Evolutionary conservation across 202 grass and related monocot genomes (phyloP).

Genomic region (Zizania palustris): DNA sequence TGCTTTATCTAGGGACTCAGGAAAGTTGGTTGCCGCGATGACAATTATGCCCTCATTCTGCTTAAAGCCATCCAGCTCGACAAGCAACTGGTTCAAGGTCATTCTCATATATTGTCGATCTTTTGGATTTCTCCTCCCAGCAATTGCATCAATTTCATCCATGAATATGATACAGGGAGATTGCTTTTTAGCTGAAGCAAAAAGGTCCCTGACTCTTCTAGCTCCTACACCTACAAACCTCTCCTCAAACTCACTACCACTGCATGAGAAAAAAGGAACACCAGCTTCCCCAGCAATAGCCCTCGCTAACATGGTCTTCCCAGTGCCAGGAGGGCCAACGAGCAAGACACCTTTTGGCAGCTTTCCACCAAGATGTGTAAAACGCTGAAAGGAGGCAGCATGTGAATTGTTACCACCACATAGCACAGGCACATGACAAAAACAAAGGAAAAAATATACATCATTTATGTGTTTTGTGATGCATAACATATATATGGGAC

Average conservation of each 20-base stretch:
- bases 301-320: constrained; percentile 97
- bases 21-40: constrained; percentile 96
- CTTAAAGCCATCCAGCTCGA: constrained; percentile 98
- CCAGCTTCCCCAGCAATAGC: constrained; percentile 98
- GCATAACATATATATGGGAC: not conserved
- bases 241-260: constrained; percentile 98
- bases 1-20: constrained; percentile 94
- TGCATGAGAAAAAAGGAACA: constrained; percentile 98
- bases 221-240: constrained; percentile 99
- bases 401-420: constrained; percentile 42
- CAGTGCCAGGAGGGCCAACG: constrained; percentile 95
- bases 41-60: constrained; percentile 99
- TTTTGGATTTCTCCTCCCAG: constrained; percentile 95
- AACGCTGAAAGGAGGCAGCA: constrained; percentile 58
- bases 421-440: constrained; percentile 9
- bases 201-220: constrained; percentile 89
- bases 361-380: constrained; percentile 94
- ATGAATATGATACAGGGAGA: constrained; percentile 98
- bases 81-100: constrained; percentile 97
- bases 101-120: constrained; percentile 99
- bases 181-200: constrained; percentile 83
- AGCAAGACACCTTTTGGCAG: constrained; percentile 99
- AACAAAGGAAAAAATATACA: not conserved
- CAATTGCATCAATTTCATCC: constrained; percentile 99
- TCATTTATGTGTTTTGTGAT: not conserved